Percentiles rank a stretch among this genome's conserved stretches.
These are phyloP conservation scores for Fusarium setosum DNA, from an alignment of 2,329 filamentous ascomycete genomes.

Conservation along the genomic window DNA sequence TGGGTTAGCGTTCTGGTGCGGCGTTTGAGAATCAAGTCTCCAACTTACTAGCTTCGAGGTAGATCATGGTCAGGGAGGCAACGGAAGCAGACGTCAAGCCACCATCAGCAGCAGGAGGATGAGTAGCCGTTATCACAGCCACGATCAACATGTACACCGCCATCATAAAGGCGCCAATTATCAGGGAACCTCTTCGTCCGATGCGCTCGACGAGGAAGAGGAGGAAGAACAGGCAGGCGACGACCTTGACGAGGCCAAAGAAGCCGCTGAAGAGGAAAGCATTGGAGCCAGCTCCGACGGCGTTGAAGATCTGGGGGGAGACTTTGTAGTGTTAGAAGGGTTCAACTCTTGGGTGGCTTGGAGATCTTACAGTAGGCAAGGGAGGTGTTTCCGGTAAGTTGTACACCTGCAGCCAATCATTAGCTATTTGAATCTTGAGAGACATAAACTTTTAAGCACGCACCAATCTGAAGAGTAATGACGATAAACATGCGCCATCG, in stretches of 20 bases:
- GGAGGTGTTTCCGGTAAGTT: constrained; percentile 63
- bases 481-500: constrained; percentile 60
- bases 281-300: constrained; percentile 60
- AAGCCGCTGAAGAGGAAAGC: constrained; percentile 62
- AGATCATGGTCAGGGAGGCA: constrained; percentile 62
- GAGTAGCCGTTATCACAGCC: constrained; percentile 57
- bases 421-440: neutral
- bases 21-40: neutral
- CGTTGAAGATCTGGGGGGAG: constrained; percentile 62
- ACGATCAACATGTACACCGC: constrained; percentile 64
- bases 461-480: constrained; percentile 61
- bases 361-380: constrained; percentile 57
- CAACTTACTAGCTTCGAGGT: constrained; percentile 55
- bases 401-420: constrained; percentile 43
- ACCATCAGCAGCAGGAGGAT: constrained; percentile 50
- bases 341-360: neutral
- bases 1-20: neutral
- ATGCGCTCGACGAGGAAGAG: constrained; percentile 62
- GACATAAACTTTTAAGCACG: constrained; percentile 12
- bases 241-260: constrained; percentile 63
- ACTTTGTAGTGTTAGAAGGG: constrained; percentile 40
- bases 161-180: constrained; percentile 61
- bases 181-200: constrained; percentile 60
- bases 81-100: constrained; percentile 53
- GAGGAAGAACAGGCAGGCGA: constrained; percentile 58